A percentile compares a stretch with the other conserved stretches of the same genome.
These are phyloP conservation scores for Geosmithia putterillii DNA, from an alignment of 2,329 filamentous ascomycete genomes.

Conservation along the genomic window DNA sequence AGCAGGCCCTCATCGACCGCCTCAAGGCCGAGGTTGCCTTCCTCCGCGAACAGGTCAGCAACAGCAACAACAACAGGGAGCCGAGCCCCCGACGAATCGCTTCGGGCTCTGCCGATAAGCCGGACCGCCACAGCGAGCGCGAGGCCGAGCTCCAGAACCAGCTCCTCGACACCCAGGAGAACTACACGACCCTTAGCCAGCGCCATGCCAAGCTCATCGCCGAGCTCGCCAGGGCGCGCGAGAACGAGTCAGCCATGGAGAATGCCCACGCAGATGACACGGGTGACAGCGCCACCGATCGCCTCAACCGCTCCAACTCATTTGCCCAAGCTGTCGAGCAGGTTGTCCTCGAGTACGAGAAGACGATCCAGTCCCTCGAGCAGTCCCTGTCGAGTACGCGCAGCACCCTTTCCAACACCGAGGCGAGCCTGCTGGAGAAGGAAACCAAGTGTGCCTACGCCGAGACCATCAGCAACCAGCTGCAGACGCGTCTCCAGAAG, in stretches of 20 bases:
- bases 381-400: slow-evolving; percentile 83
- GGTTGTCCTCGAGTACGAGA: slow-evolving; percentile 94
- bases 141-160: slow-evolving; percentile 90
- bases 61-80: slow-evolving; percentile 52
- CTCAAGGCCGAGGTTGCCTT: slow-evolving; percentile 91
- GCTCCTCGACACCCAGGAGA: slow-evolving; percentile 84
- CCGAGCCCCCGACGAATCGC: slow-evolving; percentile 40
- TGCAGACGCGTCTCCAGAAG: slow-evolving; percentile 85
- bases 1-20: slow-evolving; percentile 84
- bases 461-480: slow-evolving; percentile 82
- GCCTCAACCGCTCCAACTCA: slow-evolving; percentile 86
- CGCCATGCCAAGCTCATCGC: slow-evolving; percentile 93
- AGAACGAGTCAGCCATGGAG: slow-evolving; percentile 51
- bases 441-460: slow-evolving; percentile 89
- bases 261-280: slow-evolving; percentile 42
- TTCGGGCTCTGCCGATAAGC: slow-evolving; percentile 50
- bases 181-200: slow-evolving; percentile 81
- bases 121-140: slow-evolving; percentile 69
- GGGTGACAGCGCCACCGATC: slow-evolving; percentile 71
- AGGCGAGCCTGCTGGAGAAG: slow-evolving; percentile 79
- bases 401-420: slow-evolving; percentile 68
- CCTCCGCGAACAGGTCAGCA: slow-evolving; percentile 83
- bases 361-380: slow-evolving; percentile 91
- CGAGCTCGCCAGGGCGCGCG: slow-evolving; percentile 77
- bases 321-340: slow-evolving; percentile 95